phyloP scores from a whole-genome alignment of 495 filamentous ascomycete species.

The Geoglossum glabrum region DNA sequence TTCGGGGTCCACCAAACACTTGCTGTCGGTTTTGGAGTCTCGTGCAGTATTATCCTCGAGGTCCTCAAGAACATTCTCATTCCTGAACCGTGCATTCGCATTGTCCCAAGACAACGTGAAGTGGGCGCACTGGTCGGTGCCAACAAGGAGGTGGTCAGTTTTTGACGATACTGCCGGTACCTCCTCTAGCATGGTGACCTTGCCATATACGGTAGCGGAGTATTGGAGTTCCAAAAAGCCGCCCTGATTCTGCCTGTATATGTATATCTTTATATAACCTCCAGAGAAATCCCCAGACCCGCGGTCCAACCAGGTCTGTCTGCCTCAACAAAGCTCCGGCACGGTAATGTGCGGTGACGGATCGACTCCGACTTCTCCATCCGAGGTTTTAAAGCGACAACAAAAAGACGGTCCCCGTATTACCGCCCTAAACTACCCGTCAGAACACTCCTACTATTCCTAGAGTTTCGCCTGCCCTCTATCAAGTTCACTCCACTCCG shows the following conservation, averaged over 20 bases:
- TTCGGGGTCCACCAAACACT: conserved; percentile 65
- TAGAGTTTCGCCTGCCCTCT: conserved; percentile 30
- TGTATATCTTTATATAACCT: too few species aligned
- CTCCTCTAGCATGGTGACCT: conserved; percentile 66
- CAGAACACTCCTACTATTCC: too few species aligned
- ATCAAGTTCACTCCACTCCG: conserved; percentile 36
- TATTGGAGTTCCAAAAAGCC: conserved; percentile 34
- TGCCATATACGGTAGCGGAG: conserved; percentile 56
- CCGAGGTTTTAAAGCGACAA: too few species aligned
- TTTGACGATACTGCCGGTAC: conserved; percentile 49
- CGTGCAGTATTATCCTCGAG: conserved; percentile 55
- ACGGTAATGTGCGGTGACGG: too few species aligned
- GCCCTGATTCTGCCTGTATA: conserved; percentile 43
- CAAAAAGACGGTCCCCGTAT: too few species aligned
- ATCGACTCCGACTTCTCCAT: too few species aligned
- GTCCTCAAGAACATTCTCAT: conserved; percentile 49
- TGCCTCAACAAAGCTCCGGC: too few species aligned
- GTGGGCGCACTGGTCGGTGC: conserved; percentile 73
- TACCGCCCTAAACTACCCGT: too few species aligned
- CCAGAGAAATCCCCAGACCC: too few species aligned
- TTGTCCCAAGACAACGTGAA: conserved; percentile 76
- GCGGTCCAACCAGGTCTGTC: too few species aligned
- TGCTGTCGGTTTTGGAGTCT: conserved; percentile 53
- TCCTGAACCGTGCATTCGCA: conserved; percentile 37
- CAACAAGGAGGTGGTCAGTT: conserved; percentile 81